Evolutionary conservation across 1,139 yeast genomes (phyloP).

Genomic region (Suhomyces panamericanus): DNA sequence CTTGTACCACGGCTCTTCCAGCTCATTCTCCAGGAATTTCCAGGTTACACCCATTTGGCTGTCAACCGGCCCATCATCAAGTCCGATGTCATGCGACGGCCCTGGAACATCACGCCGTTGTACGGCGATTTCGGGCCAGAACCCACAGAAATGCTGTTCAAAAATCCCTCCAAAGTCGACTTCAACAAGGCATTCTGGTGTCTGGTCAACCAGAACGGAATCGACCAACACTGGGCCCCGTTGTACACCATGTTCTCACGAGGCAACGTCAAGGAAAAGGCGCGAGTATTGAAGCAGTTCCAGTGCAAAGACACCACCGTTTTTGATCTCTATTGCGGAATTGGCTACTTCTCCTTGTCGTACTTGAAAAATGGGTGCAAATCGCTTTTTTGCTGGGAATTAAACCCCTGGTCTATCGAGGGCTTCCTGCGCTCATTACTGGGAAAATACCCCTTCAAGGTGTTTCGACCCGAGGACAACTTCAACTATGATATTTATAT

Average conservation of each 20-base stretch:
- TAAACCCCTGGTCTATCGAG: conserved; percentile 82
- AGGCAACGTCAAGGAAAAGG: conserved; percentile 85
- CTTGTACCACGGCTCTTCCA: conserved; percentile 21
- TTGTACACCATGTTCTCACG: conserved; percentile 82
- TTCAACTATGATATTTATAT: conserved; percentile 23
- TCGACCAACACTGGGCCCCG: conserved; percentile 83
- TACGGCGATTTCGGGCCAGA: conserved; percentile 66
- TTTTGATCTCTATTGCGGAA: conserved; percentile 78
- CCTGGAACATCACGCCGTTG: conserved; percentile 57
- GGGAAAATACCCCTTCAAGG: conserved; percentile 39
- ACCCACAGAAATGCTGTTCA: conserved; percentile 24
- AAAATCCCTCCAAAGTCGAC: conserved; percentile 44
- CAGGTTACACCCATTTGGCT: conserved; percentile 61
- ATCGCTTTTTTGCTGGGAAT: conserved; percentile 72
- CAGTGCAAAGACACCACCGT: conserved; percentile 36
- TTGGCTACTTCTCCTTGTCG: conserved; percentile 79
- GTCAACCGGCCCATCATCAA: conserved; percentile 67
- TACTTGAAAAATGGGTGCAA: conserved; percentile 58
- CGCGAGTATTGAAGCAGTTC: conserved; percentile 52
- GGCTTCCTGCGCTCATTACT: conserved; percentile 65
- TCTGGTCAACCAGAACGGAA: conserved; percentile 66
- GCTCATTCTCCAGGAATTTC: conserved; percentile 20
- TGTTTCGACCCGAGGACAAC: conserved; percentile 31
- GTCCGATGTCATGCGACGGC: conserved; percentile 58
- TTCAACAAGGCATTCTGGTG: conserved; percentile 70